Percentiles rank a stretch among this genome's conserved stretches.
Evolutionary conservation across 2,329 filamentous ascomycete genomes (phyloP).

Genomic region (Colletotrichum plurivorum): DNA sequence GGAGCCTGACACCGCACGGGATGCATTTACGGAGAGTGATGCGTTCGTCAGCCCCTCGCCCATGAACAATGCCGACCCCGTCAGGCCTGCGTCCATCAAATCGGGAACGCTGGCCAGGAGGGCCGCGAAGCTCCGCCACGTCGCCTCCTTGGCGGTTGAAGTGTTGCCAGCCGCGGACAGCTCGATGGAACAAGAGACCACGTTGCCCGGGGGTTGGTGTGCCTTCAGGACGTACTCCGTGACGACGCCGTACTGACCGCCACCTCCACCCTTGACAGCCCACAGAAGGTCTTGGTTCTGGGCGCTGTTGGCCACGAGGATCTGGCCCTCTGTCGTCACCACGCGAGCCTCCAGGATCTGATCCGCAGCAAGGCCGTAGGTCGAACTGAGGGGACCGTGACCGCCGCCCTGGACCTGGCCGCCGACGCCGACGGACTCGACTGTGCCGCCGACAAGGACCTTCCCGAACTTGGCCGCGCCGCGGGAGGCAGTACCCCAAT

Average conservation of each 20-base stretch:
- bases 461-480: conserved; percentile 55
- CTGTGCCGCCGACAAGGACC: conserved; percentile 62
- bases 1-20: conserved; percentile 7
- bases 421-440: conserved; percentile 73
- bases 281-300: conserved; percentile 69
- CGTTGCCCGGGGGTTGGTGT: conserved; percentile 21
- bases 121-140: conserved; percentile 13
- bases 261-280: conserved; percentile 68
- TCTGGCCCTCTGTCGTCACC: conserved; percentile 60
- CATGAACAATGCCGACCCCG: conserved; percentile 8
- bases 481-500: conserved; percentile 57
- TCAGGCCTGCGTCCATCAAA: conserved; percentile 26
- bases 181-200: conserved; percentile 16
- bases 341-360: conserved; percentile 62
- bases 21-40: background rate
- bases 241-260: conserved; percentile 66
- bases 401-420: conserved; percentile 73
- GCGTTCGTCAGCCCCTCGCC: background rate
- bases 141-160: conserved; percentile 10
- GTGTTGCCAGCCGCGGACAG: conserved; percentile 11
- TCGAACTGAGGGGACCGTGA: conserved; percentile 62
- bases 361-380: conserved; percentile 61
- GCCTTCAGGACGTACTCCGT: conserved; percentile 42
- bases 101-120: conserved; percentile 24
- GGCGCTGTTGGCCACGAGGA: conserved; percentile 58